phyloP scores from a whole-genome alignment of 176 grass and related monocot genomes.

The Cocos nucifera region DNA sequence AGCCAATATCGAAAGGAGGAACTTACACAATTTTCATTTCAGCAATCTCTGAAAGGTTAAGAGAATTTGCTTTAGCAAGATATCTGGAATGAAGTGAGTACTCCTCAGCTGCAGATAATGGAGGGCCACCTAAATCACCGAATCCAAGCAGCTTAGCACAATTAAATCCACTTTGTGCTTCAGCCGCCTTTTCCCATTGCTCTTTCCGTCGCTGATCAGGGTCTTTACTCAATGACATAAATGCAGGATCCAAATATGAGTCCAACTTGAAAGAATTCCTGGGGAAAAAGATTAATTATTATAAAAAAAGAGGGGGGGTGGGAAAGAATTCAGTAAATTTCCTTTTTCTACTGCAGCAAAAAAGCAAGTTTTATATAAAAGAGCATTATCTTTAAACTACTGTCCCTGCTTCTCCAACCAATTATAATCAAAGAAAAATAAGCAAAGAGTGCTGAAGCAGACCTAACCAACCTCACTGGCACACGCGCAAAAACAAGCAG shows the following conservation, averaged over 20 bases:
- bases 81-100: conserved; percentile 98
- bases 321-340: no score
- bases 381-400: no score
- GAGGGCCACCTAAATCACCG: conserved; percentile 71
- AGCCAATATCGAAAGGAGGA: conserved; percentile 4
- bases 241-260: conserved; percentile 77
- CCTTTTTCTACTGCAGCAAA: no score
- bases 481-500: no score
- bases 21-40: conserved; percentile 99
- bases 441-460: no score
- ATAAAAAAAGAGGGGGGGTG: no score
- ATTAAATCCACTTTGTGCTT: conserved; percentile 85
- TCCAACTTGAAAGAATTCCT: conserved; percentile 77
- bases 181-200: conserved; percentile 66
- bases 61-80: conserved; percentile 91
- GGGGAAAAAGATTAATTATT: conserved; percentile 18
- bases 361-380: no score
- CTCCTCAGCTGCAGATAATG: conserved; percentile 88
- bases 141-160: conserved; percentile 86
- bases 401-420: no score
- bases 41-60: conserved; percentile 96
- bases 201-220: conserved; percentile 72
- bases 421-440: no score
- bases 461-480: no score
- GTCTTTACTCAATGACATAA: conserved; percentile 99